Conservation (phyloP, 495 filamentous ascomycete species). For the Umbilicaria muhlenbergii region DNA sequence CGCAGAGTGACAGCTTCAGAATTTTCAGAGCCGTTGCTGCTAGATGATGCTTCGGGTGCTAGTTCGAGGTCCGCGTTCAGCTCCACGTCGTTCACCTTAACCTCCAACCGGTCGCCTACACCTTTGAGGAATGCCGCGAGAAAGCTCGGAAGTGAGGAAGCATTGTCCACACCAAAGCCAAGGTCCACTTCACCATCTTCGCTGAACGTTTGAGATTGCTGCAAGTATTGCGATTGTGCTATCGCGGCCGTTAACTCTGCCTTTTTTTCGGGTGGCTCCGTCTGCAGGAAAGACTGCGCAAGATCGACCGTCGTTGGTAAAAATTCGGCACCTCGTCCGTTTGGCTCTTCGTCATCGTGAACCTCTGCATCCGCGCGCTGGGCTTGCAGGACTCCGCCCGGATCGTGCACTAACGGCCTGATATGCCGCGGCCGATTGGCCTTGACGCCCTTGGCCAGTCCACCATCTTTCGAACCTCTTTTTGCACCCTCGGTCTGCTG, state of each 20-base stretch:
- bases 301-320: conserved; percentile 70
- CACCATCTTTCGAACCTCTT: neutral
- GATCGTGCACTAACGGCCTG: conserved; percentile 9
- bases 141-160: conserved; percentile 62
- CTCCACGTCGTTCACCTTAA: conserved; percentile 52
- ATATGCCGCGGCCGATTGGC: conserved; percentile 3
- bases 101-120: conserved; percentile 60
- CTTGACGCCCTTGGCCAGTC: neutral
- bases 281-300: conserved; percentile 73
- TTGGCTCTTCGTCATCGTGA: conserved; percentile 6
- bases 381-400: conserved; percentile 1
- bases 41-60: conserved; percentile 3
- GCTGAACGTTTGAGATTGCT: conserved; percentile 22
- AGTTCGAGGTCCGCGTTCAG: conserved; percentile 39
- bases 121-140: conserved; percentile 72
- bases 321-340: conserved; percentile 18
- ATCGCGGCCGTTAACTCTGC: conserved; percentile 64
- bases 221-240: conserved; percentile 48
- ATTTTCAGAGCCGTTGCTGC: neutral
- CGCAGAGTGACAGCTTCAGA: conserved; percentile 45
- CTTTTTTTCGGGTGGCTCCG: conserved; percentile 61
- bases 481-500: neutral
- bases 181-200: conserved; percentile 46
- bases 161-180: conserved; percentile 55
- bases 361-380: conserved; percentile 2